Evolutionary conservation across 352 stramenopile species (phyloP).

Genomic region (Phytopythium chamaehyphon): DNA sequence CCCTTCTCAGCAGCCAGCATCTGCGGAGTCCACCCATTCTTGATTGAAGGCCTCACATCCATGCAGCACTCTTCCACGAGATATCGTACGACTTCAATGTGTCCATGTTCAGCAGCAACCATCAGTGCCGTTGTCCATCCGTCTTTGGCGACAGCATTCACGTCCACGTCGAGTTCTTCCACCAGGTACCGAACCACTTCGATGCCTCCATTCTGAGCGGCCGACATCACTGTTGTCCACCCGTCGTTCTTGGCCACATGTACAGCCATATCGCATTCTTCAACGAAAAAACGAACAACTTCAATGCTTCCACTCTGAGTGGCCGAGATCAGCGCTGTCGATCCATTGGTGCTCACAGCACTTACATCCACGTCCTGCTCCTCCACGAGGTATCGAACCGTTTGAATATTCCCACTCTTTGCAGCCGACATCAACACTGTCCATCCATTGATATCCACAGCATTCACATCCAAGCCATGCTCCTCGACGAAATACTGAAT

Average conservation of each 20-base stretch:
- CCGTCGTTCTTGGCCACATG: no score
- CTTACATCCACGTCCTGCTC: not conserved
- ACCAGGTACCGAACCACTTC: no score
- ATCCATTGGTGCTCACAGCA: not conserved
- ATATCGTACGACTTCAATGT: no score
- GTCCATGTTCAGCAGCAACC: no score
- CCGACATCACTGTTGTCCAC: no score
- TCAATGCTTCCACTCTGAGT: slow-evolving; percentile 1
- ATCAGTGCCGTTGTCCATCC: no score
- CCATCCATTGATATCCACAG: not conserved
- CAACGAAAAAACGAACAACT: slow-evolving; percentile 2
- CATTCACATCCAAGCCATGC: not conserved
- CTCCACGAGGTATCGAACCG: slow-evolving; percentile 2
- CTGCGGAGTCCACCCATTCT: no score
- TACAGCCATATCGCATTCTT: not conserved
- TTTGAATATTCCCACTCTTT: not conserved
- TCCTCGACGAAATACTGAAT: not conserved
- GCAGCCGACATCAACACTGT: slow-evolving; percentile 2
- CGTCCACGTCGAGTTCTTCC: not conserved
- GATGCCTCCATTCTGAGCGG: no score
- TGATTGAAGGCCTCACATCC: no score
- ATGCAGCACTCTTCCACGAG: no score
- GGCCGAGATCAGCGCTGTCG: not conserved
- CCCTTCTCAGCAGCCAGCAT: no score
- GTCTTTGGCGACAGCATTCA: no score